Percentiles rank a stretch among this genome's conserved stretches.
These are phyloP conservation scores for Aspergillus sp. DNA, from an alignment of 2,329 filamentous ascomycete species.

Conservation along the genomic window DNA sequence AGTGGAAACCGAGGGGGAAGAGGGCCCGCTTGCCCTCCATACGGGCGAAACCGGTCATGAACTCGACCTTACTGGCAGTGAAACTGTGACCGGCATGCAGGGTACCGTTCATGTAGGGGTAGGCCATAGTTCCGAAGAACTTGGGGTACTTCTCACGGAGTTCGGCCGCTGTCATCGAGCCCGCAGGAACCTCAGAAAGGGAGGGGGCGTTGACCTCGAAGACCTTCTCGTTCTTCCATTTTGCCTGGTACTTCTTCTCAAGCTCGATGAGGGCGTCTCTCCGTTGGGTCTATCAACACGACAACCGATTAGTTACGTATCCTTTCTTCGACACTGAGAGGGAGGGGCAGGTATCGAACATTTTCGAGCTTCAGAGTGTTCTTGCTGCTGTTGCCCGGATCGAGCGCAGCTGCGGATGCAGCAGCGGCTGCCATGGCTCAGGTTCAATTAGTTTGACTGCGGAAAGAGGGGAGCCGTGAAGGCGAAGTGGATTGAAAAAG, in stretches of 20 bases:
- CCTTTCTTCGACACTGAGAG: constrained; percentile 8
- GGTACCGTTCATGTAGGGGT: constrained; percentile 79
- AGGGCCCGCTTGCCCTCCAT: constrained; percentile 85
- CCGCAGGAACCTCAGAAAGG: constrained; percentile 66
- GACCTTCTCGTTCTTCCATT: constrained; percentile 69
- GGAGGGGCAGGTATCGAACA: constrained; percentile 23
- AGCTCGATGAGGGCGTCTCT: constrained; percentile 27
- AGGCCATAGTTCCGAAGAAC: constrained; percentile 77
- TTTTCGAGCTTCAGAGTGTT: constrained; percentile 63
- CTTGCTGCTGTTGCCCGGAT: constrained; percentile 49
- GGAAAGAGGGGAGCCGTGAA: constrained; percentile 16
- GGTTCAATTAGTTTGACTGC: constrained; percentile 17
- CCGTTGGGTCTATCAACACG: constrained; percentile 22
- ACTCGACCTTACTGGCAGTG: constrained; percentile 88
- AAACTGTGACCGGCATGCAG: constrained; percentile 91
- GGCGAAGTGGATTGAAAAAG: constrained; percentile 4
- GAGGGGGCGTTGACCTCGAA: constrained; percentile 85
- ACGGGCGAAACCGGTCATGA: constrained; percentile 74
- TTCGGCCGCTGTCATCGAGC: constrained; percentile 65
- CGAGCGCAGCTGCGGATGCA: constrained; percentile 50
- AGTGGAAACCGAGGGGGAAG: constrained; percentile 92
- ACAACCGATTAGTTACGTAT: constrained; percentile 10
- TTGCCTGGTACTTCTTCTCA: constrained; percentile 87
- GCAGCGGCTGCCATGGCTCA: constrained; percentile 36
- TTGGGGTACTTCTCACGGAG: constrained; percentile 78